These are phyloP conservation scores for Boletellus sp. DNA, from an alignment of 768 basidiomycete genomes.

Conservation along the genomic window DNA sequence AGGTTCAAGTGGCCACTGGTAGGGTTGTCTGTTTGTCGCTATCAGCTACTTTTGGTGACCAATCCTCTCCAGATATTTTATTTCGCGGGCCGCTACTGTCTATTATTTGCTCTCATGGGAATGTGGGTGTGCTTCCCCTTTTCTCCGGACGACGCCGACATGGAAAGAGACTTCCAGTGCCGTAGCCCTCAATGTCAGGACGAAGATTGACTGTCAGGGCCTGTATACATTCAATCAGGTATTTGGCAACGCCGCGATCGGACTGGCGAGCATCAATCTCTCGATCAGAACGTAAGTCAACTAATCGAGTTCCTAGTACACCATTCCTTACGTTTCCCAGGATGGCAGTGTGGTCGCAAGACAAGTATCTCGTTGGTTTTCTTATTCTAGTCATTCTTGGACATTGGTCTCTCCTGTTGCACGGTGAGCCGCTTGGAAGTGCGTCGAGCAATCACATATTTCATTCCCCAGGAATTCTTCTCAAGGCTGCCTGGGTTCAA, in stretches of 20 bases:
- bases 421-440: constrained; percentile 39
- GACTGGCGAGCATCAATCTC: constrained; percentile 68
- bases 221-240: constrained; percentile 68
- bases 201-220: constrained; percentile 60
- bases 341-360: constrained; percentile 68
- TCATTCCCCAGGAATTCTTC: constrained; percentile 44
- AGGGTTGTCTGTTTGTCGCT: not conserved
- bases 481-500: constrained; percentile 55
- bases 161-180: constrained; percentile 35
- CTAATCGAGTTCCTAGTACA: not conserved
- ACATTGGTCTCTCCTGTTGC: constrained; percentile 69
- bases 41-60: not conserved
- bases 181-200: constrained; percentile 56
- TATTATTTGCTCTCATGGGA: constrained; percentile 63
- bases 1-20: constrained; percentile 69
- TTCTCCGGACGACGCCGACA: not conserved
- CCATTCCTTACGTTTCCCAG: constrained; percentile 31
- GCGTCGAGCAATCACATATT: not conserved
- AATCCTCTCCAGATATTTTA: constrained; percentile 50
- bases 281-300: constrained; percentile 59
- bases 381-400: constrained; percentile 57
- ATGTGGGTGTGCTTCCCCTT: constrained; percentile 45
- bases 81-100: constrained; percentile 63
- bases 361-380: constrained; percentile 47
- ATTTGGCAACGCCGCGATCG: constrained; percentile 63